Conservation (phyloP, 768 basidiomycete genomes). For the Mycena crocata region DNA sequence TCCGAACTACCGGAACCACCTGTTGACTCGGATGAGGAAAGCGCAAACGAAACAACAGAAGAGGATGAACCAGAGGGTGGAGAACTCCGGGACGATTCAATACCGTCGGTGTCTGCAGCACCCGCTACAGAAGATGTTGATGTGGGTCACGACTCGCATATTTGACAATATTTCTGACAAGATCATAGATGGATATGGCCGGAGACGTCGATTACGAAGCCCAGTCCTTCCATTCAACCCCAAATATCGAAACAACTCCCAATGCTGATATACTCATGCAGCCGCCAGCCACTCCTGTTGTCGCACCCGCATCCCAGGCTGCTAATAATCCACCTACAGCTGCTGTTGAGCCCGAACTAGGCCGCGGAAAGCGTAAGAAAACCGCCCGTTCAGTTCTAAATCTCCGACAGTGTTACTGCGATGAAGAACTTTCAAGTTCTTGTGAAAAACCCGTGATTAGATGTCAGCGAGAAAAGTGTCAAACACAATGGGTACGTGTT, state of each 20-base stretch:
- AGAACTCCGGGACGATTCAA: neutral
- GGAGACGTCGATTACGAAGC: no score
- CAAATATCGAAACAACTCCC: neutral
- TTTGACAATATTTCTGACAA: no score
- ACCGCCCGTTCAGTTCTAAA: neutral
- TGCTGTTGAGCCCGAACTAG: neutral
- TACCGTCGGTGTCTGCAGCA: neutral
- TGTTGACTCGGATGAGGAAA: neutral
- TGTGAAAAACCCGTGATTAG: neutral
- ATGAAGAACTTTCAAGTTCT: neutral
- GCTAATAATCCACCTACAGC: neutral
- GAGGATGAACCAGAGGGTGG: neutral
- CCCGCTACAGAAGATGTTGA: neutral
- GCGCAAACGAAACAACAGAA: neutral
- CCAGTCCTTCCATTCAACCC: no score
- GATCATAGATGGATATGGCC: no score
- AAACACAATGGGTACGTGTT: slow-evolving; percentile 1
- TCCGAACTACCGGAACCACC: neutral
- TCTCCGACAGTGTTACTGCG: slow-evolving; percentile 5
- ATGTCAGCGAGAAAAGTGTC: slow-evolving; percentile 1
- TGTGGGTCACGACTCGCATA: no score
- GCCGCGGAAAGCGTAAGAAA: neutral
- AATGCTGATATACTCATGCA: no score
- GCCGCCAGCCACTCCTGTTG: neutral
- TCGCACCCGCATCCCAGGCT: neutral